Base-by-base conservation (phyloP, 352 stramenopile genomes). In the Peronospora farinosa region DNA sequence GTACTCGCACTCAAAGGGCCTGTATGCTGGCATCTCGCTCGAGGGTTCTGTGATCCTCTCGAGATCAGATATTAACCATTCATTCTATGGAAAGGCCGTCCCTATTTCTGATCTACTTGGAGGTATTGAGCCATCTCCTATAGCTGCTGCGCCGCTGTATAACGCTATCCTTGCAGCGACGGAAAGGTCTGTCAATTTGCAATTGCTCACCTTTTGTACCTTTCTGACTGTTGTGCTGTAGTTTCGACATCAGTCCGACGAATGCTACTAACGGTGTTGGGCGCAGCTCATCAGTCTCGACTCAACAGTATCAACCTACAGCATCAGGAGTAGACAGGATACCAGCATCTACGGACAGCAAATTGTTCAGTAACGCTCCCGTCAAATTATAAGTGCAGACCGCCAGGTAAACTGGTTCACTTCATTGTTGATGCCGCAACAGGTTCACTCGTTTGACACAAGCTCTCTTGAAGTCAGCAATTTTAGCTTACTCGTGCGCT, bases 21-120 rank as follows among this genome's bases (percentile, higher is more conserved):
- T 96, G 2, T 97, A 94, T 47, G 78, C 79, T 2, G 90, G 90
- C 38, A 79, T 96, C 42, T 92, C 79, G 23, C 68, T 97, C 13
- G 87, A 97, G 58, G 86, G 82, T n/a, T 91, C 86, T 7, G 64
- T 97, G 19, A 81, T 96, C 27, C 70, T 95, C n/a, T 70, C 85
- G 9, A 86, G 94, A 17, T 57, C 80, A 11, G 83, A 95, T 40
- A 83, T 97, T 40, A 98, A 98, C 63, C 69, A 77, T 17, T 77
- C 75, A 23, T 98, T 97, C 63, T 98, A 98, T 63, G 87, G 88
- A 27, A 75, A 76, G 23, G 63, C 76, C 12, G 60, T 96, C 13
- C 51, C 69, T 27, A 71, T 81, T 7, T 48, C 73, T 8, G 66
- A 95, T 44, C 67, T 97, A 21, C 65, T 97, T 10, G 67, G 70